A percentile compares a stretch with the other conserved stretches of the same genome.
These are phyloP conservation scores for Hysterangium stoloniferum DNA, from an alignment of 768 basidiomycete genomes.

Conservation along the genomic window DNA sequence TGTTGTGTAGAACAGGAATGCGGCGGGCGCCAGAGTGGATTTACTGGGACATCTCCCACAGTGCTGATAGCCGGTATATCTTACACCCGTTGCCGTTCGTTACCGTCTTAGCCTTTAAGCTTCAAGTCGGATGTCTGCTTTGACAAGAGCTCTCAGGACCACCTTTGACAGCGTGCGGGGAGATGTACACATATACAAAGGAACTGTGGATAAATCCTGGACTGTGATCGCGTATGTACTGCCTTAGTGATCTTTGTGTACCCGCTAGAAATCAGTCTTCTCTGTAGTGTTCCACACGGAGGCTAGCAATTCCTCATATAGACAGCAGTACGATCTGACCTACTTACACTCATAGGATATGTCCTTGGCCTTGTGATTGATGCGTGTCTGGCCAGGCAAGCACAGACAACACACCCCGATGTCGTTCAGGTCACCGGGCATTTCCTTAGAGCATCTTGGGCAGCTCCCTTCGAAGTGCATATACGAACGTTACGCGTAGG, in stretches of 20 bases:
- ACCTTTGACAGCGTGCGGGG: not conserved
- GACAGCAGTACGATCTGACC: not conserved
- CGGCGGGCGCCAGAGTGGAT: no score
- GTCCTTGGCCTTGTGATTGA: conserved; percentile 47
- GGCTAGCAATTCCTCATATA: conserved; percentile 25
- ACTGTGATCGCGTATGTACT: not conserved
- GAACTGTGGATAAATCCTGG: not conserved
- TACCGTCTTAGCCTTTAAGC: no score
- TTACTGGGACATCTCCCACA: no score
- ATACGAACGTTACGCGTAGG: conserved; percentile 43
- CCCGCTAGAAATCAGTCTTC: not conserved
- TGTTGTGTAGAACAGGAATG: no score
- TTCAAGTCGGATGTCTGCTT: conserved; percentile 4
- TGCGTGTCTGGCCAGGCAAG: conserved; percentile 46
- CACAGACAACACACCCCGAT: conserved; percentile 39
- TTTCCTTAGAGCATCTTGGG: conserved; percentile 40
- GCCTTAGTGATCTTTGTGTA: not conserved
- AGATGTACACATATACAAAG: not conserved
- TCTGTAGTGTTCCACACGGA: conserved; percentile 44
- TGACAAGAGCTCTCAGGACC: not conserved
- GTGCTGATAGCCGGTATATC: no score
- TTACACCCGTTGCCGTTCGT: no score
- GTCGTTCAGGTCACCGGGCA: conserved; percentile 55
- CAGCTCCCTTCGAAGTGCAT: conserved; percentile 38
- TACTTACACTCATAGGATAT: conserved; percentile 38